A percentile compares a stretch with the other conserved stretches of the same genome.
Conservation (phyloP, 139 green algal genomes). For the Haematococcus sp. region DNA sequence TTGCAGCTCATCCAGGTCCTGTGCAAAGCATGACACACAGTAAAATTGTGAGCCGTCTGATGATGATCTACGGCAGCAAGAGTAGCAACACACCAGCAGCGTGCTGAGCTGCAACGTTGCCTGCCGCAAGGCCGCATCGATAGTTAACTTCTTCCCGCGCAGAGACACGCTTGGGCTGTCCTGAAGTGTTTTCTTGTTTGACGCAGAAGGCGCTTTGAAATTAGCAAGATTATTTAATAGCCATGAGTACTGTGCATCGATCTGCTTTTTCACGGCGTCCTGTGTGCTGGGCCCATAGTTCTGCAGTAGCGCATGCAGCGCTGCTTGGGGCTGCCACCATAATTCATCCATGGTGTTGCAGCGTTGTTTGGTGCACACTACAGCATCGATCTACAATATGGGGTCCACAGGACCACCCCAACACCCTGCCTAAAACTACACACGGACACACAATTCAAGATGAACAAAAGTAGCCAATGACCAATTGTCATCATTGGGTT, state of each 20-base stretch:
- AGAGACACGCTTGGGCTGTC: constrained; percentile 11
- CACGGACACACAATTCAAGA: no score
- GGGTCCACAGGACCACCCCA: no score
- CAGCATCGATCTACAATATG: background rate
- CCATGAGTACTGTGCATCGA: constrained; percentile 40
- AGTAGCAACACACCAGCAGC: constrained; percentile 30
- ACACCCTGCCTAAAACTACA: no score
- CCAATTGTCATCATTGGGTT: no score
- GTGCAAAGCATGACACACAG: background rate
- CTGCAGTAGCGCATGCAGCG: constrained; percentile 25
- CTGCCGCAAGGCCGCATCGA: constrained; percentile 14
- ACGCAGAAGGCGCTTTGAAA: background rate
- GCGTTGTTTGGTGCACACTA: background rate
- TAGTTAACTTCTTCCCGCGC: constrained; percentile 28
- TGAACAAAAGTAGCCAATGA: no score
- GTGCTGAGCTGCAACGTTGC: constrained; percentile 19
- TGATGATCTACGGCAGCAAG: background rate
- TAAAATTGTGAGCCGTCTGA: background rate
- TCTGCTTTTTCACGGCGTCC: background rate
- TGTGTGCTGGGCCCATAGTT: background rate
- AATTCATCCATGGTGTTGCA: constrained; percentile 7
- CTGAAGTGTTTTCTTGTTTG: background rate
- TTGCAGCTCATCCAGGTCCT: constrained; percentile 69
- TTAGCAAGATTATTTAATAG: constrained; percentile 13
- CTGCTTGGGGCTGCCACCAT: constrained; percentile 15